Evolutionary conservation across 768 basidiomycete species (phyloP).

Genomic region (Amanita jacksonii): DNA sequence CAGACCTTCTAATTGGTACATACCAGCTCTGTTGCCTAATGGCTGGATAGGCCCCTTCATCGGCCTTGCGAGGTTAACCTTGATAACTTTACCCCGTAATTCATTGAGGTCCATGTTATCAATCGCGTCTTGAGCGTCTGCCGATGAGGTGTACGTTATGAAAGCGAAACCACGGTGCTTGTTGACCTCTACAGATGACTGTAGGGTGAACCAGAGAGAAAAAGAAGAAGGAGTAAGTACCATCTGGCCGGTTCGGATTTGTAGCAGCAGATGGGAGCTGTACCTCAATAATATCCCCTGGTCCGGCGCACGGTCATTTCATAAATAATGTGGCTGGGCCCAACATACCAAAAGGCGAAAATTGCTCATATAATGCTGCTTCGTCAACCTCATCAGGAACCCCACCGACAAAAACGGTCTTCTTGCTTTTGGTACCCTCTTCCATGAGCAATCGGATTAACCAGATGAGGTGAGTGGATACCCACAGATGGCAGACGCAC

Average conservation of each 20-base stretch:
- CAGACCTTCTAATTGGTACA: constrained; percentile 18
- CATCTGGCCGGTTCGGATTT: constrained; percentile 49
- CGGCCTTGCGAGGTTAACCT: constrained; percentile 80
- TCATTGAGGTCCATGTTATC: constrained; percentile 99
- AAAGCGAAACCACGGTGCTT: constrained; percentile 94
- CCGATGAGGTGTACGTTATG: constrained; percentile 70
- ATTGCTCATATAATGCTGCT: constrained; percentile 60
- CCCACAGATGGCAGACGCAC: neutral
- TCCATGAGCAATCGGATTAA: constrained; percentile 40
- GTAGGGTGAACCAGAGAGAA: constrained; percentile 6
- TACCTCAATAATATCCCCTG: constrained; percentile 90
- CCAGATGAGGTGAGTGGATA: neutral
- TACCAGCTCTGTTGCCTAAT: constrained; percentile 71
- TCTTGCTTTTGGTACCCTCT: constrained; percentile 77
- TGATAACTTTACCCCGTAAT: constrained; percentile 62
- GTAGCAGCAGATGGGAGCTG: constrained; percentile 74
- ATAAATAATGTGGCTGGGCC: neutral
- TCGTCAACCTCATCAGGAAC: constrained; percentile 82
- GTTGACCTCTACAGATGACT: constrained; percentile 47
- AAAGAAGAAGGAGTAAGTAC: constrained; percentile 24
- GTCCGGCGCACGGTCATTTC: constrained; percentile 7
- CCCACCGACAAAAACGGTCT: constrained; percentile 79
- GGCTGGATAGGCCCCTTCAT: constrained; percentile 60
- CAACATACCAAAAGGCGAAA: constrained; percentile 77
- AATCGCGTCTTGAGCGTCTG: constrained; percentile 91